phyloP scores from a whole-genome alignment of 1,139 yeast species.

The Taphrina deformans region DNA sequence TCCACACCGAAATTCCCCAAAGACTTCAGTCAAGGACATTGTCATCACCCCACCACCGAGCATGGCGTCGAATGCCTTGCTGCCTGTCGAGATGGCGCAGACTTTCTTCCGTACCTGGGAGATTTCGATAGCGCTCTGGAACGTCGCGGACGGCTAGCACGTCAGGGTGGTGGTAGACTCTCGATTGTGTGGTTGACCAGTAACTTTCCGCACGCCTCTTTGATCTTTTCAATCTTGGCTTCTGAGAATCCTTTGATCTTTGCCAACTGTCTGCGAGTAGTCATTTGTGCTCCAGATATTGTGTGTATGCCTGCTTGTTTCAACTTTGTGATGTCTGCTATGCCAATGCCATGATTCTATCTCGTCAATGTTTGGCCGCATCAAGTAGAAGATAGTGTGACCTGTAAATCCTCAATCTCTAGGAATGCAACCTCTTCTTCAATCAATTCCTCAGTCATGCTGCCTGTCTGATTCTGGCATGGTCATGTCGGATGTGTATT shows the following conservation, averaged over 20 bases:
- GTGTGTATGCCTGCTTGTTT: conserved; percentile 58
- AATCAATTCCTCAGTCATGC: not conserved
- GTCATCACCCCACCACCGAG: conserved; percentile 59
- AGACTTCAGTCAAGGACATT: conserved; percentile 63
- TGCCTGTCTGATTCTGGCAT: no score
- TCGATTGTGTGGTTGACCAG: conserved; percentile 41
- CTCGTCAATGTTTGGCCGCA: not conserved
- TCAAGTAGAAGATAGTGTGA: conserved; percentile 43
- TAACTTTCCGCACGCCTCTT: conserved; percentile 60
- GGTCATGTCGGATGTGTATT: no score
- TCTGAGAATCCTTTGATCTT: conserved; percentile 61
- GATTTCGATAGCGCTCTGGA: conserved; percentile 57
- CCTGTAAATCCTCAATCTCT: conserved; percentile 58
- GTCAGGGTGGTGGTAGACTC: not conserved
- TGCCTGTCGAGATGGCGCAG: conserved; percentile 55
- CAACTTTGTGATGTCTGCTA: conserved; percentile 58
- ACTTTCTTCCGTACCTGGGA: conserved; percentile 55
- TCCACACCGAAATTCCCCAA: conserved; percentile 56
- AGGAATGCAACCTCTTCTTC: conserved; percentile 41
- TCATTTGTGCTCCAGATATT: conserved; percentile 50
- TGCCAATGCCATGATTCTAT: conserved; percentile 49
- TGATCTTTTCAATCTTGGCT: conserved; percentile 61
- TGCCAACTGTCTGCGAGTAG: conserved; percentile 48
- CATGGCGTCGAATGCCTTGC: conserved; percentile 55
- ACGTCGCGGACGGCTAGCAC: conserved; percentile 48